Evolutionary conservation across 768 basidiomycete species (phyloP), one percentile per base, ranked within the genome.

Genomic region (Lentinula guzmanii): DNA sequence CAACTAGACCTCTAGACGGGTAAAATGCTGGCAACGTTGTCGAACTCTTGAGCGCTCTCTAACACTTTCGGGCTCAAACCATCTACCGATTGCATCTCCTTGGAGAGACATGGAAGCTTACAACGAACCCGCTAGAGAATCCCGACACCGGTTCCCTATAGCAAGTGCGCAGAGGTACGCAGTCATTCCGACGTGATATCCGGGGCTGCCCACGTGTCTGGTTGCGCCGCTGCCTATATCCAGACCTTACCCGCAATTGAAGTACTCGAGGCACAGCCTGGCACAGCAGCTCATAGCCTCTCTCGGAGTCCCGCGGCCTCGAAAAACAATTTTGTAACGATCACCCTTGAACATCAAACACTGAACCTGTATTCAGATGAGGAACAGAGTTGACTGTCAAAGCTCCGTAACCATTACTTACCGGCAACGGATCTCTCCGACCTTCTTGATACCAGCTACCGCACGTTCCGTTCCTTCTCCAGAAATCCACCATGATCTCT

Each of bases 381-480:
- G 21, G 21, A 21, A 21, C 21, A 21, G 21, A 21, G 21, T 21
- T 21, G 21, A 21, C 21, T 21, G 21, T 21, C 1, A 21, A 21
- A 21, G 21, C 21, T 21, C 21, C 21, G 1, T 21, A 21, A 21
- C 21, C 21, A 21, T 21, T 21, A 21, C 21, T 21, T 21, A 21
- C 21, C 21, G 21, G 21, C 21, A 21, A 21, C 21, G 21, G 21
- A 21, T 21, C 51, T 84, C 82, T 21, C 83, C 83, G 2, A 85
- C 82, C 64, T 79, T 82, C 74, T 79, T 85, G 0, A 91, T 79
- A 0, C 86, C 83, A 28, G 82, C 72, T 55, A 86, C 68, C 3
- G 87, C 80, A 10, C 84, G 72, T 65, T 95, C 93, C 93, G 21
- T 21, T 21, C 21, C 21, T 21, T 21, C 21, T 21, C 21, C 21